phyloP scores from a whole-genome alignment of 805 yeast species.

The Clavispora asparagi region DNA sequence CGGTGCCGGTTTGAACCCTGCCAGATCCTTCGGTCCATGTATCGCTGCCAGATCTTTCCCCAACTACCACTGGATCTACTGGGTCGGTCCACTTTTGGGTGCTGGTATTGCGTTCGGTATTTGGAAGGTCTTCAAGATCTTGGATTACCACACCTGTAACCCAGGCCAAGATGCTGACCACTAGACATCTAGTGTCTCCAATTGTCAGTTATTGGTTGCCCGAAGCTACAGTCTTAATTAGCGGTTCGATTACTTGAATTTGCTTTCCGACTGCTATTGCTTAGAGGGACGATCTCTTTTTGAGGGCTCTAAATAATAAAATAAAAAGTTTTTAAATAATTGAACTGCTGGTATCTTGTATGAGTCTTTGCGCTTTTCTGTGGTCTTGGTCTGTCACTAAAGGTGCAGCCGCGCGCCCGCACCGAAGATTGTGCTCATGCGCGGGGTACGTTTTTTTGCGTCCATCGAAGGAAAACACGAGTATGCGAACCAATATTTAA shows the following conservation, averaged over 20 bases:
- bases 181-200: slow-evolving; percentile 9
- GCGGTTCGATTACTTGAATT: neutral
- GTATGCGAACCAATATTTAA: neutral
- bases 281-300: too few relatives aligned
- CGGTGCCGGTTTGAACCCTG: slow-evolving; percentile 92
- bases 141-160: slow-evolving; percentile 65
- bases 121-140: slow-evolving; percentile 60
- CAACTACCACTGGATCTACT: slow-evolving; percentile 82
- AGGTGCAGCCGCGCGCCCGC: neutral
- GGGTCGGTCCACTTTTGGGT: slow-evolving; percentile 85
- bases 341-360: too few relatives aligned
- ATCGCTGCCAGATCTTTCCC: slow-evolving; percentile 73
- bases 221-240: neutral
- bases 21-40: slow-evolving; percentile 82
- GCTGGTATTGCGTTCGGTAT: slow-evolving; percentile 37
- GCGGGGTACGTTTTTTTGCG: too few relatives aligned
- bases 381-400: too few relatives aligned
- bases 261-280: neutral
- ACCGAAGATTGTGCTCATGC: neutral
- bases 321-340: too few relatives aligned
- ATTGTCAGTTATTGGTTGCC: neutral
- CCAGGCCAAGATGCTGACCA: slow-evolving; percentile 63
- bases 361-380: too few relatives aligned
- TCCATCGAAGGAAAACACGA: too few relatives aligned
- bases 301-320: too few relatives aligned